These are phyloP conservation scores for Amoeboaphelidium protococcarum DNA, from an alignment of 371 early-diverging fungal genomes.

Conservation along the genomic window DNA sequence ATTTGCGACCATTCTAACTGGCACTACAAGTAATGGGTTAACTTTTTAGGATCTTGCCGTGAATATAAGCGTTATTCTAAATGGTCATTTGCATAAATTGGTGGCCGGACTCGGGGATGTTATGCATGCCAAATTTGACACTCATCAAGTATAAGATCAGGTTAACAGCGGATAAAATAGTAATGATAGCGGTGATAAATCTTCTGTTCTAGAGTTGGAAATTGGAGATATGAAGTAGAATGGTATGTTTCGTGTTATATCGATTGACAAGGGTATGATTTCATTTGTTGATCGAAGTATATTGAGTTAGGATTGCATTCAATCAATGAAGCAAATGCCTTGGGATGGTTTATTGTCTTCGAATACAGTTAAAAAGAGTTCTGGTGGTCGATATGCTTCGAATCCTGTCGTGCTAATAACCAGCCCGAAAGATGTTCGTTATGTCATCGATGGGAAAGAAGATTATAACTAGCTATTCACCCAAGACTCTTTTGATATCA, in stretches of 20 bases:
- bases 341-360: too few relatives aligned
- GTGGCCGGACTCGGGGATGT: slow-evolving; percentile 20
- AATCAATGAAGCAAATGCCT: too few relatives aligned
- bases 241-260: slow-evolving; percentile 47
- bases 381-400: neutral
- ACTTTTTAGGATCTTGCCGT: slow-evolving; percentile 28
- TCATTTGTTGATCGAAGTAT: slow-evolving; percentile 37
- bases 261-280: slow-evolving; percentile 59
- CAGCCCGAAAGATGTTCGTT: slow-evolving; percentile 62
- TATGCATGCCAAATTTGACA: slow-evolving; percentile 4
- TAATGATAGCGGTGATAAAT: neutral
- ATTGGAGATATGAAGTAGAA: slow-evolving; percentile 64
- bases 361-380: neutral
- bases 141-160: slow-evolving; percentile 12
- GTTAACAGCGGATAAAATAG: slow-evolving; percentile 17
- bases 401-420: slow-evolving; percentile 59
- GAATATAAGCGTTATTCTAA: slow-evolving; percentile 40
- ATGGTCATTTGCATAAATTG: slow-evolving; percentile 63
- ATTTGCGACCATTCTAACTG: slow-evolving; percentile 41
- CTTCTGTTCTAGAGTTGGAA: slow-evolving; percentile 47
- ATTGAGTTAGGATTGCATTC: too few relatives aligned
- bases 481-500: slow-evolving; percentile 31
- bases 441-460: slow-evolving; percentile 25
- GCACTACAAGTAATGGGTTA: slow-evolving; percentile 25
- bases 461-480: too few relatives aligned